A percentile compares a stretch with the other conserved stretches of the same genome.
These are phyloP conservation scores for Nepenthes mirabilis DNA, from an alignment of 148 eudicot genomes.

Conservation along the genomic window DNA sequence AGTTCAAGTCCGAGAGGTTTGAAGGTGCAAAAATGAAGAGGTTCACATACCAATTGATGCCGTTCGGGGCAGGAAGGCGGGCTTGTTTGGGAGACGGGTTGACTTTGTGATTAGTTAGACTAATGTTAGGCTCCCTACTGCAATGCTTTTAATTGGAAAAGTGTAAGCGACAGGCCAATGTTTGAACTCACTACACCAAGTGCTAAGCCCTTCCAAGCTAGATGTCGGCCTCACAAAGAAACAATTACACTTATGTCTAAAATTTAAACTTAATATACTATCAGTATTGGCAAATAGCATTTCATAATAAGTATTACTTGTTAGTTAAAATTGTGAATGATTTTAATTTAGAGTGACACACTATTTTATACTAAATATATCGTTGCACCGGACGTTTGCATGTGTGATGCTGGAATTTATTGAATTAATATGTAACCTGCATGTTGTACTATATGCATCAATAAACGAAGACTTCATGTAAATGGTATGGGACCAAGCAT, in stretches of 20 bases:
- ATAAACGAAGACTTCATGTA: too few species aligned
- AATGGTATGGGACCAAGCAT: too few species aligned
- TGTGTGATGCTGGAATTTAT: too few species aligned
- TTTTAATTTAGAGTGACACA: too few species aligned
- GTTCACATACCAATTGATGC: conserved; percentile 20
- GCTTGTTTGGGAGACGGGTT: conserved; percentile 19
- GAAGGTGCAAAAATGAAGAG: conserved; percentile 3
- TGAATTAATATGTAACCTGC: too few species aligned
- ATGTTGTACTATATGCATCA: too few species aligned
- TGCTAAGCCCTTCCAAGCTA: conserved; percentile 3
- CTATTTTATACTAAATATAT: too few species aligned
- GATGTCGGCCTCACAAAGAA: conserved; percentile 3
- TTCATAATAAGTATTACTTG: too few species aligned
- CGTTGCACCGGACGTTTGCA: too few species aligned
- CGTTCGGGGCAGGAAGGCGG: conserved; percentile 17
- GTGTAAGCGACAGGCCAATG: conserved; percentile 6
- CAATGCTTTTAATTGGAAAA: conserved; percentile 27
- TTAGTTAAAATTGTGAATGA: too few species aligned
- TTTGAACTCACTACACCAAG: not conserved
- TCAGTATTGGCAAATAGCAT: too few species aligned
- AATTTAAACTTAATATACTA: not conserved
- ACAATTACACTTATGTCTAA: not conserved
- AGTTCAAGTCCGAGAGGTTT: conserved; percentile 32
- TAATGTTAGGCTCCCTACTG: conserved; percentile 13
- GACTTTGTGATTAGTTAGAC: conserved; percentile 7